These are phyloP conservation scores for Cyclocybe cylindracea DNA, from an alignment of 768 basidiomycete species.

Conservation along the genomic window DNA sequence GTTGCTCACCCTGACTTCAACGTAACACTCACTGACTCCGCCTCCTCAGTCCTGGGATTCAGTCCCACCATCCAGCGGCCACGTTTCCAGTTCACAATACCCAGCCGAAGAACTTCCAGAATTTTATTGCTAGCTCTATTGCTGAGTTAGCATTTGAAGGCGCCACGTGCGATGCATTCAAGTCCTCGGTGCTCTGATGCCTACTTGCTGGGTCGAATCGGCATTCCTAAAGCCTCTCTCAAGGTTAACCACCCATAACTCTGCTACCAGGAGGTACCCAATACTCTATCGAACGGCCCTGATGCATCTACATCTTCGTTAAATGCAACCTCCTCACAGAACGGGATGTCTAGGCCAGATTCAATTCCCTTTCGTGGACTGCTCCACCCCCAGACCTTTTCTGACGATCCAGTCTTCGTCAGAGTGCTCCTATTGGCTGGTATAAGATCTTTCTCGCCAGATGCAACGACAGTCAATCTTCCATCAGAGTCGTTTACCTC, in stretches of 20 bases:
- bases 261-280: neutral
- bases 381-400: constrained; percentile 4
- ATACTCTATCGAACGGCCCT: neutral
- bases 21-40: too few relatives aligned
- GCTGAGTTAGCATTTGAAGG: neutral
- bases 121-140: neutral
- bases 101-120: neutral
- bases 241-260: constrained; percentile 5
- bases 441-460: constrained; percentile 11
- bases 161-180: constrained; percentile 5
- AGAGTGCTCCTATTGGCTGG: constrained; percentile 17
- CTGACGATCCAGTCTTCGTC: constrained; percentile 16
- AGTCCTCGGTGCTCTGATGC: constrained; percentile 9
- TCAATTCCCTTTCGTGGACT: neutral
- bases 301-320: neutral
- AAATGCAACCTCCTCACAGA: neutral
- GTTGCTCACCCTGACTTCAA: too few relatives aligned
- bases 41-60: too few relatives aligned
- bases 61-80: too few relatives aligned
- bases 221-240: neutral
- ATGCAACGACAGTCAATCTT: constrained; percentile 2
- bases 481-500: constrained; percentile 14
- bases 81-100: neutral
- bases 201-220: neutral
- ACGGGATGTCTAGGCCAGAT: neutral